Evolutionary conservation across 768 basidiomycete genomes (phyloP).

Genomic region (Boletus insuetus): DNA sequence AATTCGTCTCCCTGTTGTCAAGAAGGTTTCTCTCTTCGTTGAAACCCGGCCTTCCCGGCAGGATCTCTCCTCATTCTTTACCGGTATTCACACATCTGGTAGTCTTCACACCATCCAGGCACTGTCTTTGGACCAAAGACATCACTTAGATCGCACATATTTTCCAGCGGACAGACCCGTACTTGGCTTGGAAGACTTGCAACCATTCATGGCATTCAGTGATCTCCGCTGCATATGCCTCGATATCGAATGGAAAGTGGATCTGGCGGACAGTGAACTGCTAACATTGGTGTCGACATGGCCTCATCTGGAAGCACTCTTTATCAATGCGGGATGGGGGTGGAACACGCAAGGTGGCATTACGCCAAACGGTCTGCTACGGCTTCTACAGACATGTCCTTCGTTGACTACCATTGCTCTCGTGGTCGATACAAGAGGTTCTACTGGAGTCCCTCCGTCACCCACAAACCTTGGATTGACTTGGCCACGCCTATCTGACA

Average conservation of each 20-base stretch:
- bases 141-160: too few species aligned
- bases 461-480: too few species aligned
- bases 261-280: not conserved
- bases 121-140: not conserved
- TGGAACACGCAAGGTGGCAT: not conserved
- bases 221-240: not conserved
- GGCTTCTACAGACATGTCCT: not conserved
- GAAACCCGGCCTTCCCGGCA: not conserved
- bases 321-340: not conserved
- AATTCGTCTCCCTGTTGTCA: not conserved
- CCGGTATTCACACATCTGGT: not conserved
- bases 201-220: not conserved
- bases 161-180: not conserved
- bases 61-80: not conserved
- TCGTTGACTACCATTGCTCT: not conserved
- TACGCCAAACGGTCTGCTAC: not conserved
- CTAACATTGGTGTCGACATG: not conserved
- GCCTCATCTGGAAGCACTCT: not conserved
- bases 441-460: too few species aligned
- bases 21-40: not conserved
- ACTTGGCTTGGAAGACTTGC: not conserved
- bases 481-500: too few species aligned
- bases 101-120: not conserved
- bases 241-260: not conserved
- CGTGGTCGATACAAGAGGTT: not conserved